A percentile compares a stretch with the other conserved stretches of the same genome.
Evolutionary conservation across 2,329 filamentous ascomycete genomes (phyloP).

Genomic region (Tolypocladium tundrense): DNA sequence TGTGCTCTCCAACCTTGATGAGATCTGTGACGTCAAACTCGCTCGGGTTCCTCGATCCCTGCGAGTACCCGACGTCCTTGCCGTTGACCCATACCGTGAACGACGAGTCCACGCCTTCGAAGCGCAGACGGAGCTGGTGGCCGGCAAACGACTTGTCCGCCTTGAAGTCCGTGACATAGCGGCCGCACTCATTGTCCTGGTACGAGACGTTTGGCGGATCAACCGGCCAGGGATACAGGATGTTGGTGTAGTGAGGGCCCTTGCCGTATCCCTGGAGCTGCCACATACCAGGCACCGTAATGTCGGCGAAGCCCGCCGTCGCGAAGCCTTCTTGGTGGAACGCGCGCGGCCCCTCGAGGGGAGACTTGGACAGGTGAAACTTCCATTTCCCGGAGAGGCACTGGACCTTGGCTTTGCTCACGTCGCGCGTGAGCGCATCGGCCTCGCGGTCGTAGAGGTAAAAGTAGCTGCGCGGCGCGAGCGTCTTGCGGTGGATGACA

Average conservation of each 20-base stretch:
- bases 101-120: slow-evolving; percentile 65
- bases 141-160: slow-evolving; percentile 35
- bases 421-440: slow-evolving; percentile 35
- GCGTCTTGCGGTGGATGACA: slow-evolving; percentile 49
- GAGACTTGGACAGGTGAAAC: slow-evolving; percentile 36
- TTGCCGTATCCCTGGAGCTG: slow-evolving; percentile 57
- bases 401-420: slow-evolving; percentile 25
- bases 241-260: slow-evolving; percentile 60
- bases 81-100: slow-evolving; percentile 66
- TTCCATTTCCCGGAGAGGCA: slow-evolving; percentile 45
- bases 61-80: slow-evolving; percentile 56
- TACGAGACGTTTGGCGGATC: slow-evolving; percentile 54
- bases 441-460: slow-evolving; percentile 38
- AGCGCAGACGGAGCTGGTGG: slow-evolving; percentile 54
- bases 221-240: slow-evolving; percentile 56
- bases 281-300: slow-evolving; percentile 60
- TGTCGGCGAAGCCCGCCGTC: slow-evolving; percentile 23
- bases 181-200: slow-evolving; percentile 55
- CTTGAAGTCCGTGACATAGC: slow-evolving; percentile 48
- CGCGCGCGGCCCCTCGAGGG: slow-evolving; percentile 31
- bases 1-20: slow-evolving; percentile 34
- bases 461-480: slow-evolving; percentile 47
- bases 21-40: slow-evolving; percentile 59
- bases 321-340: slow-evolving; percentile 28
- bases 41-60: slow-evolving; percentile 61